Evolutionary conservation across 352 stramenopile genomes (phyloP).

Genomic region (Phytophthora palmivora): DNA sequence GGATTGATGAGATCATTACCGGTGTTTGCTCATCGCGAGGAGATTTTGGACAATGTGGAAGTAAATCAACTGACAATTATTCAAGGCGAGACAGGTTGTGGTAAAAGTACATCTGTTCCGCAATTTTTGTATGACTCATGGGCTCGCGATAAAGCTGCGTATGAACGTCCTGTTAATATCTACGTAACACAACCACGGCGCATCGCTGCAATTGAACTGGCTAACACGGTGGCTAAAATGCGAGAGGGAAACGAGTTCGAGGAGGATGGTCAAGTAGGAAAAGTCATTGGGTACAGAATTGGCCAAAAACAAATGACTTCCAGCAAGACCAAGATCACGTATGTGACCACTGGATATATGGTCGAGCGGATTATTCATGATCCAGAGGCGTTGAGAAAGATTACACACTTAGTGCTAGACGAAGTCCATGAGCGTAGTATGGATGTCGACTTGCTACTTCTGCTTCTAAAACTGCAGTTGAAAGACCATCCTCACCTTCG

Average conservation of each 20-base stretch:
- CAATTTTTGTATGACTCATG: constrained; percentile 92
- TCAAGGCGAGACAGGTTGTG: constrained; percentile 95
- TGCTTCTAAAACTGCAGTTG: constrained; percentile 90
- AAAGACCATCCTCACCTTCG: constrained; percentile 72
- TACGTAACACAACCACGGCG: constrained; percentile 96
- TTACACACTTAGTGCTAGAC: constrained; percentile 97
- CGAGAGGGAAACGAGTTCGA: constrained; percentile 78
- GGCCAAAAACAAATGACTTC: constrained; percentile 93
- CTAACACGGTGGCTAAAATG: constrained; percentile 94
- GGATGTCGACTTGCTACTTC: constrained; percentile 95
- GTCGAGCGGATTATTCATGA: constrained; percentile 95
- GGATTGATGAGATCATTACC: constrained; percentile 81
- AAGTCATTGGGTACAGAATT: constrained; percentile 82
- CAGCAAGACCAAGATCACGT: constrained; percentile 93
- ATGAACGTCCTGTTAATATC: constrained; percentile 87
- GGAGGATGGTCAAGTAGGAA: constrained; percentile 67
- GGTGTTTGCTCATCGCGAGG: constrained; percentile 87
- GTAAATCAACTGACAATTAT: constrained; percentile 92
- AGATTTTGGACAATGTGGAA: constrained; percentile 86
- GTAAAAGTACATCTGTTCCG: constrained; percentile 96
- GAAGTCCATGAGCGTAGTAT: constrained; percentile 96
- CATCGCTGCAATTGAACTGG: constrained; percentile 92
- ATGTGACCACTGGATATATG: constrained; percentile 98
- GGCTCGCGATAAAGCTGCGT: constrained; percentile 35
- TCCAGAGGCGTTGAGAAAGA: constrained; percentile 79